Percentiles rank a stretch among this genome's conserved stretches.
Evolutionary conservation across 805 yeast genomes (phyloP).

Genomic region (Lachancea meyersii): DNA sequence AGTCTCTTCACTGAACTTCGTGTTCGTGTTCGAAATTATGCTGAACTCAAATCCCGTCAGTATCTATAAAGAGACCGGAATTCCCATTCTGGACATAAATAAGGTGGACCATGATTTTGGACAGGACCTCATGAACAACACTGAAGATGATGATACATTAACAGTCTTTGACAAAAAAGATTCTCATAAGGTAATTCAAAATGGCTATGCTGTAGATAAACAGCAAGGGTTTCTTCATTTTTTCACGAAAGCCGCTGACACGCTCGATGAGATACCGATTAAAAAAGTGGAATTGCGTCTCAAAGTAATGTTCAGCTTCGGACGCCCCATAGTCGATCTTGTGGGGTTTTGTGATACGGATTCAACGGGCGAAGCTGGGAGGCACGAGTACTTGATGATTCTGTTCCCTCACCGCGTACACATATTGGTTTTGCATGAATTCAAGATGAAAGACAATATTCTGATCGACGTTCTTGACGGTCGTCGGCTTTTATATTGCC

Average conservation of each 20-base stretch:
- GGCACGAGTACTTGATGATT: slow-evolving; percentile 23
- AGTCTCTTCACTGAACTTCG: slow-evolving; percentile 24
- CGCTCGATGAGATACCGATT: slow-evolving; percentile 28
- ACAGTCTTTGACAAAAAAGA: slow-evolving; percentile 29
- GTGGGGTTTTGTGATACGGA: slow-evolving; percentile 20
- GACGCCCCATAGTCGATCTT: slow-evolving; percentile 25
- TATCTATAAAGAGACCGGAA: slow-evolving; percentile 28
- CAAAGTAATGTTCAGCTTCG: slow-evolving; percentile 31
- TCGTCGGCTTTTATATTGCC: slow-evolving; percentile 14
- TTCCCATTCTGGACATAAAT: slow-evolving; percentile 19
- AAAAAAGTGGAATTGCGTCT: slow-evolving; percentile 28
- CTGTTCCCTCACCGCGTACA: slow-evolving; percentile 30
- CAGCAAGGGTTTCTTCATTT: slow-evolving; percentile 29
- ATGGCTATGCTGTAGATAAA: slow-evolving; percentile 29
- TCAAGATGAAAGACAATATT: slow-evolving; percentile 23
- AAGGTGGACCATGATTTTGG: slow-evolving; percentile 12
- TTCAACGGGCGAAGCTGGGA: slow-evolving; percentile 13
- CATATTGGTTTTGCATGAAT: slow-evolving; percentile 22
- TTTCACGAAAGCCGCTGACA: slow-evolving; percentile 17
- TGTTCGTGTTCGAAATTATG: slow-evolving; percentile 28
- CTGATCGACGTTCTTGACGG: slow-evolving; percentile 22
- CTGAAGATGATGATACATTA: slow-evolving; percentile 29
- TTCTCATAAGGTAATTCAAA: slow-evolving; percentile 29
- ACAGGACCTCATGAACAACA: slow-evolving; percentile 17
- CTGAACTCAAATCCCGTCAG: slow-evolving; percentile 18